A percentile compares a stretch with the other conserved stretches of the same genome.
Conservation (phyloP, 495 filamentous ascomycete genomes). For the Daldinia grandis region DNA sequence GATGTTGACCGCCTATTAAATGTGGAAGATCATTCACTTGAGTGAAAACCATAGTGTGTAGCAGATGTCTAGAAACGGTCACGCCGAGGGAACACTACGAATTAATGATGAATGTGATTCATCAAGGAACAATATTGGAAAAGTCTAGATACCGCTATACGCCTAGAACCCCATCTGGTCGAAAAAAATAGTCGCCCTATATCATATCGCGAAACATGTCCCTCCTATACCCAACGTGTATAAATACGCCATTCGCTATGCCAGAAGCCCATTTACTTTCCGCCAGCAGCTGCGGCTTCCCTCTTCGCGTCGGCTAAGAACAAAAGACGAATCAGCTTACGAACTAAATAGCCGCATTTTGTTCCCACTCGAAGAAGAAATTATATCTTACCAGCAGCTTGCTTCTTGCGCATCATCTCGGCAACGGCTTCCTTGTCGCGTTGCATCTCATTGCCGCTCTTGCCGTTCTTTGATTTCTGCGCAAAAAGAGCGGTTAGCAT, state of each 20-base stretch:
- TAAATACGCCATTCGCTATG: slow-evolving; percentile 7
- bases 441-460: slow-evolving; percentile 73
- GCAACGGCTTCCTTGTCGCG: slow-evolving; percentile 79
- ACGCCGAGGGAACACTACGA: background rate
- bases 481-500: slow-evolving; percentile 26
- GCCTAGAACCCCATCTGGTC: slow-evolving; percentile 29
- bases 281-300: slow-evolving; percentile 40
- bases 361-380: background rate
- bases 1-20: background rate
- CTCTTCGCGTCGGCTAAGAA: slow-evolving; percentile 61
- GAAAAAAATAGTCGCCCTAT: slow-evolving; percentile 27
- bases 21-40: background rate
- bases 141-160: slow-evolving; percentile 36
- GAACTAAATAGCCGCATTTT: background rate
- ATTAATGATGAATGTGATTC: slow-evolving; percentile 2
- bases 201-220: slow-evolving; percentile 30
- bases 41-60: background rate
- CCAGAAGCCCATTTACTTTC: slow-evolving; percentile 32
- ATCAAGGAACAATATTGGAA: slow-evolving; percentile 20
- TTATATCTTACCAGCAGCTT: slow-evolving; percentile 72
- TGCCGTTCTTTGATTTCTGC: slow-evolving; percentile 68
- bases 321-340: slow-evolving; percentile 6
- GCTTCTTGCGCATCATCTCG: slow-evolving; percentile 89
- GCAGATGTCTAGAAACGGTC: background rate
- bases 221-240: background rate